Evolutionary conservation across 2,329 filamentous ascomycete genomes (phyloP), one percentile per base, ranked within the genome.

Genomic region (Aaosphaeria arxii): DNA sequence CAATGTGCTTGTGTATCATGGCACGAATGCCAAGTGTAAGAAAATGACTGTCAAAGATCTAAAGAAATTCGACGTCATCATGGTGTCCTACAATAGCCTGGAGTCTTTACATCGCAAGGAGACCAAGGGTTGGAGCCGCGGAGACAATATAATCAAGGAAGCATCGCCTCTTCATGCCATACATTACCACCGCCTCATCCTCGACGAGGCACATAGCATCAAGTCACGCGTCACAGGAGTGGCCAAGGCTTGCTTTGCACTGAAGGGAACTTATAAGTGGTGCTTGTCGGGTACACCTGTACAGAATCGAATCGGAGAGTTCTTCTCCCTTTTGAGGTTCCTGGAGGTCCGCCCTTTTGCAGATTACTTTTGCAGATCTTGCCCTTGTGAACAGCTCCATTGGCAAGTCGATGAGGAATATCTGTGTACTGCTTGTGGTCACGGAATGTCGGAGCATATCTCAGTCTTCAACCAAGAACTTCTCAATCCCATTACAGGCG

Each of bases 151-250:
- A 28, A 80, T 92, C 71, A 95, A 92, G 66, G 88, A 94, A 70
- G 78, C 83, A 43, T 85, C 82, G 2, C 69, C 74, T 31, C 89
- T 99, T 31, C 94, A 99, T 67, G 80, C 86, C 36, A 88, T 96
- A 43, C 75, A 87, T 28, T 99, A 92, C 57, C 92, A 97, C 66
- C 87, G 94, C 30, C 79, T 96, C 50, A 94, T 99, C 46, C 82
- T 99, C 4, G 94, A 99, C 58, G 94, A 99, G 70, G 91, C 91
- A 5, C 91, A 99, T 71, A 92, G 87, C 69, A 97, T 99, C 79
- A 99, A 89, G 77, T 85, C 85, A 7, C 85, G 92, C 51, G 90
- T 86, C 24, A 95, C 91, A 6, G 89, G 91, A 74, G 94, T 94
- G 9, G 94, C 94, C 24, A 95, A 89, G 70, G 92, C 94, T 38